A percentile compares a stretch with the other conserved stretches of the same genome.
These are phyloP conservation scores for Teratosphaeria gauchensis DNA, from an alignment of 2,329 filamentous ascomycete genomes.

Conservation along the genomic window DNA sequence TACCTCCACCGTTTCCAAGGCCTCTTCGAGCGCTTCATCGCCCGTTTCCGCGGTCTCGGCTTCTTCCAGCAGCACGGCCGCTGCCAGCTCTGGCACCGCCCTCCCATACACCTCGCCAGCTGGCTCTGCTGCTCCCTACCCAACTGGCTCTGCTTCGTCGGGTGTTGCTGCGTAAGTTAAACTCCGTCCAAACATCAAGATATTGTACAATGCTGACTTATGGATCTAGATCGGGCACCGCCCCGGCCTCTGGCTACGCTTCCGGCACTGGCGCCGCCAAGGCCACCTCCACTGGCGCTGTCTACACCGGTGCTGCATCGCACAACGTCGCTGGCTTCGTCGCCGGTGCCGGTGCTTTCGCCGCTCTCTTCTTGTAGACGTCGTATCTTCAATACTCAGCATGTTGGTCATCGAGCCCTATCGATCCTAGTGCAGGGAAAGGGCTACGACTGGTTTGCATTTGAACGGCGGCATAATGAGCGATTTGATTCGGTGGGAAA, in stretches of 20 bases:
- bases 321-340: not conserved
- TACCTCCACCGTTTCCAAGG: not conserved
- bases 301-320: slow-evolving; percentile 1
- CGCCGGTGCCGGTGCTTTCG: not conserved
- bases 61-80: not conserved
- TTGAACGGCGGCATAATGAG: not conserved
- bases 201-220: not conserved
- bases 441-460: not conserved
- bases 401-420: not conserved
- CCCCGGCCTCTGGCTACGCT: not conserved
- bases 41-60: not conserved
- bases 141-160: not conserved
- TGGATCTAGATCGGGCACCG: not conserved
- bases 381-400: not conserved
- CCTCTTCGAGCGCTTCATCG: not conserved
- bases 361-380: not conserved
- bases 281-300: not conserved
- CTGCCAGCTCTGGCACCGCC: not conserved
- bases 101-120: not conserved
- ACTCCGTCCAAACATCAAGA: too few species aligned
- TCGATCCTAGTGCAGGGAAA: not conserved
- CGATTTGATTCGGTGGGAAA: not conserved
- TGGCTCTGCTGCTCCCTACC: not conserved
- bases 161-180: not conserved
- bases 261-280: not conserved